phyloP scores from a whole-genome alignment of 2,329 filamentous ascomycete species.

The Ceratocystis papillata region DNA sequence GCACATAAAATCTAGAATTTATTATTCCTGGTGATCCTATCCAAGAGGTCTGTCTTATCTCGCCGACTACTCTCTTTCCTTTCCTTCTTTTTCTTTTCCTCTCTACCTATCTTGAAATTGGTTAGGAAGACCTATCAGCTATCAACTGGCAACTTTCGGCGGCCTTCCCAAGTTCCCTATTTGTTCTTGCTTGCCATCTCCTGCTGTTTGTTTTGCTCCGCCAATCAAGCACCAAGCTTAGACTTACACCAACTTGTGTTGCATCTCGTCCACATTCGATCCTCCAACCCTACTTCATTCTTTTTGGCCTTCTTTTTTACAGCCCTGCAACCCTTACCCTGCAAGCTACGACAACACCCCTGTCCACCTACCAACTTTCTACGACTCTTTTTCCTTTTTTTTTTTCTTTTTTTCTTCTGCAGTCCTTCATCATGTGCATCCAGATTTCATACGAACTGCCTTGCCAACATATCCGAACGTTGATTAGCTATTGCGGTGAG shows the following conservation, averaged over 20 bases:
- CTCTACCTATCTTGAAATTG: background rate
- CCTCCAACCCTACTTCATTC: background rate
- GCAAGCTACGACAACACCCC: conserved; percentile 10
- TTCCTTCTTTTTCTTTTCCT: background rate
- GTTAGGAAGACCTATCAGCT: no score
- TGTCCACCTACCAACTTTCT: background rate
- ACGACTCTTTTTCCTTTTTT: no score
- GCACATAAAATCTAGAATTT: conserved; percentile 4
- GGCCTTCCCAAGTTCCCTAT: background rate
- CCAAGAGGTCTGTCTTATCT: background rate
- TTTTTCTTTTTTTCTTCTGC: no score
- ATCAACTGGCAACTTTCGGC: no score
- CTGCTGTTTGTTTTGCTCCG: background rate
- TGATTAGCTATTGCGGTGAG: conserved; percentile 38
- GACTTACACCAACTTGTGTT: conserved; percentile 10
- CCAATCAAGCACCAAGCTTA: background rate
- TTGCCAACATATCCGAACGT: conserved; percentile 42
- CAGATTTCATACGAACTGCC: conserved; percentile 41
- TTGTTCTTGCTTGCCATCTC: background rate
- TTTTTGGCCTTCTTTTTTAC: background rate
- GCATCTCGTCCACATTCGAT: conserved; percentile 12
- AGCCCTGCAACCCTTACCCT: conserved; percentile 16
- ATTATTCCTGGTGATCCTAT: background rate
- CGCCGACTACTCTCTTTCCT: background rate
- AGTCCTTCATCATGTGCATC: conserved; percentile 36